These are phyloP conservation scores for Mycena chlorophos DNA, from an alignment of 768 basidiomycete genomes.

Conservation along the genomic window DNA sequence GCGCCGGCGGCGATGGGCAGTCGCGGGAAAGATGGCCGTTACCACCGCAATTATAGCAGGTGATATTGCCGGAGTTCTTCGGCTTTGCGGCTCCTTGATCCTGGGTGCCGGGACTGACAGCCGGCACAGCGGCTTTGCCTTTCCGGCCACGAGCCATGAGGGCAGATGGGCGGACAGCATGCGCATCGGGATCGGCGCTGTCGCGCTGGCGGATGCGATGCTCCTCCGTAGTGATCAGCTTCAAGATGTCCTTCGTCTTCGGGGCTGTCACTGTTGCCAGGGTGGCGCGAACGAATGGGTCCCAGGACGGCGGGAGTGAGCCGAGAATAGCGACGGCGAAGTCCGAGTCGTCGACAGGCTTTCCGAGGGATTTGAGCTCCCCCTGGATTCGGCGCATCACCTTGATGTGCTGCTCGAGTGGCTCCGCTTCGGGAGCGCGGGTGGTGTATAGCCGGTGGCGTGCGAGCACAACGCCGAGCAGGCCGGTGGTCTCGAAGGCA, in stretches of 20 bases:
- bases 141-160: neutral
- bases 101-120: neutral
- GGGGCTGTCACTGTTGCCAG: constrained; percentile 15
- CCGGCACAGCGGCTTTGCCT: neutral
- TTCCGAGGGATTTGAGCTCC: constrained; percentile 25
- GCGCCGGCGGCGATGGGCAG: neutral
- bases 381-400: constrained; percentile 25
- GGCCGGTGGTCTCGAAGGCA: constrained; percentile 30
- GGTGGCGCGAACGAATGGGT: constrained; percentile 26
- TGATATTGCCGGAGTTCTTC: neutral
- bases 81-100: neutral
- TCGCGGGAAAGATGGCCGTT: neutral
- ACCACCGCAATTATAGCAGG: neutral
- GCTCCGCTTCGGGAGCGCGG: constrained; percentile 27
- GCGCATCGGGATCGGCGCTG: neutral
- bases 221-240: constrained; percentile 20
- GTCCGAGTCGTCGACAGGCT: constrained; percentile 27
- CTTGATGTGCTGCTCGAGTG: constrained; percentile 33
- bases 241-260: constrained; percentile 18
- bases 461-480: constrained; percentile 26
- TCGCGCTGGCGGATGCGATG: neutral
- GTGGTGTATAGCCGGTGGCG: constrained; percentile 28
- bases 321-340: constrained; percentile 31
- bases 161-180: neutral
- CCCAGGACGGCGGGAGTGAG: constrained; percentile 35